Evolutionary conservation across 2,329 filamentous ascomycete species (phyloP).

Genomic region (Kalmusia sp.): DNA sequence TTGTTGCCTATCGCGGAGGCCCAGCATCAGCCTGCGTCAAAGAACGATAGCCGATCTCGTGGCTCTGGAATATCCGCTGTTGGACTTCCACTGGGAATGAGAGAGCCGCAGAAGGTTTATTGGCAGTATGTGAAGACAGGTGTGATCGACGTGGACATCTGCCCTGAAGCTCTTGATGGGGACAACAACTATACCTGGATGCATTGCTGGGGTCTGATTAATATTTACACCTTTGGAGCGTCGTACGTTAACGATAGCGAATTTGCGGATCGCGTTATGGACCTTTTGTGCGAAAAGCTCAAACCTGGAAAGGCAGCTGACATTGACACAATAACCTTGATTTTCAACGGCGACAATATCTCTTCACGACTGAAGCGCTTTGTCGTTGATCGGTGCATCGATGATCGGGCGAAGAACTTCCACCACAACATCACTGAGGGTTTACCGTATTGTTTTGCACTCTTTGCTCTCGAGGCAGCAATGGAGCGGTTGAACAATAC

Average conservation of each 20-base stretch:
- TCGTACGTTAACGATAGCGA: constrained; percentile 11
- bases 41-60: background rate
- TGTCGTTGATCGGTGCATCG: constrained; percentile 21
- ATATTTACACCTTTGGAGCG: constrained; percentile 20
- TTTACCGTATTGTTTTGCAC: constrained; percentile 8
- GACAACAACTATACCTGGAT: constrained; percentile 15
- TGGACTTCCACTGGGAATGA: constrained; percentile 3
- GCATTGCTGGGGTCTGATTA: constrained; percentile 21
- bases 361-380: constrained; percentile 15
- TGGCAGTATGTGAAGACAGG: background rate
- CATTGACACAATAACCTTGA: constrained; percentile 18
- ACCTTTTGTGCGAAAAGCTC: constrained; percentile 16
- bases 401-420: background rate
- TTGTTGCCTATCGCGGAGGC: background rate
- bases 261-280: constrained; percentile 23
- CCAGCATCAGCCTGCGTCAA: background rate
- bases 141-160: background rate
- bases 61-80: background rate
- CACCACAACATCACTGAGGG: background rate
- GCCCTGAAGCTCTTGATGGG: background rate
- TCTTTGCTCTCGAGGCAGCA: constrained; percentile 10
- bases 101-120: constrained; percentile 1
- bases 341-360: constrained; percentile 12
- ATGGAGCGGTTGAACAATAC: background rate
- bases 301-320: constrained; percentile 7